These are phyloP conservation scores for Lentinula boryana DNA, from an alignment of 768 basidiomycete species.

Conservation along the genomic window DNA sequence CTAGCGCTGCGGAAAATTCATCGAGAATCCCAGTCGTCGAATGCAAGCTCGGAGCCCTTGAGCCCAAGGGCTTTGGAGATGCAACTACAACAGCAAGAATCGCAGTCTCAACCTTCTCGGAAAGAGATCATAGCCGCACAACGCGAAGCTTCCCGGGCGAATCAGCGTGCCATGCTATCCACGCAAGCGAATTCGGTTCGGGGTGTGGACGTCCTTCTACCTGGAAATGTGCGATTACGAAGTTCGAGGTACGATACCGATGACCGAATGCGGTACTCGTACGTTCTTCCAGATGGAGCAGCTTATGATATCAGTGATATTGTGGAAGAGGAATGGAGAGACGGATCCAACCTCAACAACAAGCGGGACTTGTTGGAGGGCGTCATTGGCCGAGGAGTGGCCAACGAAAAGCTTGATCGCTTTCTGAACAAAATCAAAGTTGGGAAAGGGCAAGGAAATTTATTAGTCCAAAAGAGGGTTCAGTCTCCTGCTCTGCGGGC, in stretches of 20 bases:
- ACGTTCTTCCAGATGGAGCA: conserved; percentile 85
- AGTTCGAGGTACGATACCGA: conserved; percentile 69
- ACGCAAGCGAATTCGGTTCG: conserved; percentile 80
- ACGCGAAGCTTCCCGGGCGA: conserved; percentile 79
- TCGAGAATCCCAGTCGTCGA: conserved; percentile 61
- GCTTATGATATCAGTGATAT: conserved; percentile 92
- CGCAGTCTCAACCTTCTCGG: conserved; percentile 42
- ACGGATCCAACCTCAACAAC: conserved; percentile 17
- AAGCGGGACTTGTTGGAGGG: conserved; percentile 65
- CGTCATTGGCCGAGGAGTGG: conserved; percentile 50
- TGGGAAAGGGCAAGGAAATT: conserved; percentile 37
- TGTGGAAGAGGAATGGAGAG: conserved; percentile 81
- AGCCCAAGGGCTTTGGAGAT: not conserved
- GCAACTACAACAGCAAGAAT: conserved; percentile 14
- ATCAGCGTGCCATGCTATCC: conserved; percentile 71
- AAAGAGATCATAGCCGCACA: conserved; percentile 95
- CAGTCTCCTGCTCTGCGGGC: conserved; percentile 26
- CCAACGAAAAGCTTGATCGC: conserved; percentile 67
- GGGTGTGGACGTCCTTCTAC: conserved; percentile 84
- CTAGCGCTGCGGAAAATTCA: conserved; percentile 70
- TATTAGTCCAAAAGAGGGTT: not conserved
- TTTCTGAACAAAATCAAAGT: conserved; percentile 73
- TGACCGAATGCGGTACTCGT: conserved; percentile 87
- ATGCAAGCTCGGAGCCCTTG: not conserved
- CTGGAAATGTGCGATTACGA: conserved; percentile 79